phyloP scores from a whole-genome alignment of 2,329 filamentous ascomycete species.

The Sordariomycetes sp. region DNA sequence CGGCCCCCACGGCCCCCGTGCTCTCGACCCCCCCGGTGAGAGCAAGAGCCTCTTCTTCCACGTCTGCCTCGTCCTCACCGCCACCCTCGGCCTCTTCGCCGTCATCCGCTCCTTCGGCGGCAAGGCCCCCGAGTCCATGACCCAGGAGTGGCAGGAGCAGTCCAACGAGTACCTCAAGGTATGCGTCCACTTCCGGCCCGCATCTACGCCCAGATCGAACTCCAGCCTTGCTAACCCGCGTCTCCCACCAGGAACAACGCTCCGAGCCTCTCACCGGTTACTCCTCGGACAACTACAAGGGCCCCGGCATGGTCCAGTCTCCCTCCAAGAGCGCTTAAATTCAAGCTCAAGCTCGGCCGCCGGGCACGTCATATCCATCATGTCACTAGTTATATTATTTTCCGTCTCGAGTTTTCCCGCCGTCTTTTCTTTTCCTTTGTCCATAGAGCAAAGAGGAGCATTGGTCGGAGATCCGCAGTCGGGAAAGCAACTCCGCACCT shows the following conservation, averaged over 20 bases:
- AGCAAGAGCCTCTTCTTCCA: conserved; percentile 65
- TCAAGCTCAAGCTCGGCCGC: conserved; percentile 9
- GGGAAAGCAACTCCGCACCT: not conserved
- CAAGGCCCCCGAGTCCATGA: conserved; percentile 74
- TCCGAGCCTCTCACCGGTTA: conserved; percentile 80
- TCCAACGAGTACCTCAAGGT: conserved; percentile 91
- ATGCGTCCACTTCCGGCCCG: conserved; percentile 15
- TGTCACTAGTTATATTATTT: not conserved
- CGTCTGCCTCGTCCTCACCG: conserved; percentile 52
- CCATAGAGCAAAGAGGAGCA: conserved; percentile 15
- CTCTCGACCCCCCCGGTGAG: conserved; percentile 72
- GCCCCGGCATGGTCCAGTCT: conserved; percentile 68
- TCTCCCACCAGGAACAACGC: conserved; percentile 53
- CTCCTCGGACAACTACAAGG: conserved; percentile 63
- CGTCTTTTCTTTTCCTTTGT: conserved; percentile 20
- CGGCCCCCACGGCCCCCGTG: conserved; percentile 87
- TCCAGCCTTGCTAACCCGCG: conserved; percentile 7
- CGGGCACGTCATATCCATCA: not conserved
- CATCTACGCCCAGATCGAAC: not conserved
- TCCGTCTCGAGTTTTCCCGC: not conserved
- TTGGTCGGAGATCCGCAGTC: not conserved
- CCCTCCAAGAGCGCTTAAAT: conserved; percentile 37
- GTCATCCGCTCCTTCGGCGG: conserved; percentile 58
- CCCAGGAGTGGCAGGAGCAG: conserved; percentile 91
- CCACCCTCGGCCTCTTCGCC: conserved; percentile 59